These are phyloP conservation scores for Penicillium herquei DNA, from an alignment of 495 filamentous ascomycete species.

Conservation along the genomic window DNA sequence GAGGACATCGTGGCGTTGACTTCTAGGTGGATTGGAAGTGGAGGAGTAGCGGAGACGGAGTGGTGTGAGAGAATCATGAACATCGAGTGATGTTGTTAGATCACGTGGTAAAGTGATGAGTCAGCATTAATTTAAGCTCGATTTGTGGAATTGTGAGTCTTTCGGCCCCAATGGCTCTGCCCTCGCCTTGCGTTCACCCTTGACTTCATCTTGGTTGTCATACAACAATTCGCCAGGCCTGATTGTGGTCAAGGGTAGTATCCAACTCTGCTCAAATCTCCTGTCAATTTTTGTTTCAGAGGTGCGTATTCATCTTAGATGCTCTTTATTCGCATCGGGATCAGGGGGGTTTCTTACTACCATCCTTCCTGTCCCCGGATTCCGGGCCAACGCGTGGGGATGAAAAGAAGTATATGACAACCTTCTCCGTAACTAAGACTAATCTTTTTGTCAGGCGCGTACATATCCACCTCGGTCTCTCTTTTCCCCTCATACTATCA, in stretches of 20 bases:
- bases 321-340: conserved; percentile 5
- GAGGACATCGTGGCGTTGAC: conserved; percentile 49
- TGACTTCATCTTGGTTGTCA: neutral
- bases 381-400: conserved; percentile 14
- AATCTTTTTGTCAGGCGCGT: neutral
- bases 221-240: neutral
- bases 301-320: neutral
- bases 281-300: neutral
- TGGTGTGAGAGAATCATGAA: conserved; percentile 34
- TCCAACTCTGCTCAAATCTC: neutral
- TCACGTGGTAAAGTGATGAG: conserved; percentile 34
- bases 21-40: conserved; percentile 19
- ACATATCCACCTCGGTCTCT: neutral
- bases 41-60: conserved; percentile 18
- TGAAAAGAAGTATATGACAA: neutral
- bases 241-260: neutral
- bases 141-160: neutral
- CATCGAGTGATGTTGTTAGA: conserved; percentile 39
- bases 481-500: neutral
- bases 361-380: conserved; percentile 12
- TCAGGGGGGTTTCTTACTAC: conserved; percentile 15
- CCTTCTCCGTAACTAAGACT: neutral
- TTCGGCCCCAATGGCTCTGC: neutral
- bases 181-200: neutral
- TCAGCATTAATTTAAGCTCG: conserved; percentile 20